Percentiles rank a stretch among this genome's conserved stretches.
phyloP scores from a whole-genome alignment of 345 rosid species.

The Microthlaspi erraticum region DNA sequence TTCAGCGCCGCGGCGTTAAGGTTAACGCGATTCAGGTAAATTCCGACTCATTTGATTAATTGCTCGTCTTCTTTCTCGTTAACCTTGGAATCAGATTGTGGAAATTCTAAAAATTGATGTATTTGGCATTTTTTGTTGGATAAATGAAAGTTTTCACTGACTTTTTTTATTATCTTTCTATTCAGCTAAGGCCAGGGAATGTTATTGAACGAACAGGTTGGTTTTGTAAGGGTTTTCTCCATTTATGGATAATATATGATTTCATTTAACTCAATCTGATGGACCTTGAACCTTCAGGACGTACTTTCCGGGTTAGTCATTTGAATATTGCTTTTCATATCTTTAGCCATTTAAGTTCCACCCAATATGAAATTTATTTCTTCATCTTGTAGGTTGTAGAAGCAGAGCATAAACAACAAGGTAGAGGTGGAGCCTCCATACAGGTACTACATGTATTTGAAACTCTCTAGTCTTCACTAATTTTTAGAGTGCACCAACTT shows the following conservation, averaged over 20 bases:
- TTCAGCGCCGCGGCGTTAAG: slow-evolving; percentile 73
- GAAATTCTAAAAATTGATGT: neutral
- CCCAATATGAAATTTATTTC: neutral
- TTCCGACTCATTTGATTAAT: neutral
- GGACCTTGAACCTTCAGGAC: slow-evolving; percentile 55
- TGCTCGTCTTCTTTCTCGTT: neutral
- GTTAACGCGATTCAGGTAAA: slow-evolving; percentile 78
- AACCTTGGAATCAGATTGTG: neutral
- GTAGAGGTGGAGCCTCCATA: slow-evolving; percentile 94
- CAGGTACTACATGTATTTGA: slow-evolving; percentile 52
- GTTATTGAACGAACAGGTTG: slow-evolving; percentile 87
- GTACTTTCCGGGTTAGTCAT: slow-evolving; percentile 65
- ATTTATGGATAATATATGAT: slow-evolving; percentile 7
- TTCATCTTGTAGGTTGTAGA: slow-evolving; percentile 60
- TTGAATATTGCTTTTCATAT: neutral
- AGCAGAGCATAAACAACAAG: slow-evolving; percentile 82
- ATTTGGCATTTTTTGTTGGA: no score
- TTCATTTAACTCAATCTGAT: slow-evolving; percentile 23
- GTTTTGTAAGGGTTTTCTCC: neutral
- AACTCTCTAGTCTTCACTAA: neutral
- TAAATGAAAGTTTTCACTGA: slow-evolving; percentile 2
- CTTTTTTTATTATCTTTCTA: neutral
- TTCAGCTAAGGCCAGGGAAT: slow-evolving; percentile 81
- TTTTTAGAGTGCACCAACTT: neutral
- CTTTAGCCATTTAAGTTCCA: neutral